Evolutionary conservation across 129 eudicot genomes (phyloP).

Genomic region (Centrapalus pauciflorus): DNA sequence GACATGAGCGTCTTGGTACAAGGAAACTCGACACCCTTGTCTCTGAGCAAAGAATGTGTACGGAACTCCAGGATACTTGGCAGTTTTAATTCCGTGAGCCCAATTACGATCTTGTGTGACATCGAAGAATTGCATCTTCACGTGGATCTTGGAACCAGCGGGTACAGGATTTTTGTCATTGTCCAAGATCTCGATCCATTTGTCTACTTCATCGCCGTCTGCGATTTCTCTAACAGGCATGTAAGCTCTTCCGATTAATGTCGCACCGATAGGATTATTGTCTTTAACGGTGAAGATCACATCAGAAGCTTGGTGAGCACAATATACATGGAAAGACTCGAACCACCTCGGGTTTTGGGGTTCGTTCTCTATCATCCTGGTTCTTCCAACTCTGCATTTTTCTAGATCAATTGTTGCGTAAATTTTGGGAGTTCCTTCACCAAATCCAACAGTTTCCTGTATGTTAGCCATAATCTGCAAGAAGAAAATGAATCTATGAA

Average conservation of each 20-base stretch:
- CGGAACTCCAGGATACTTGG: slow-evolving; percentile 67
- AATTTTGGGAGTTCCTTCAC: slow-evolving; percentile 72
- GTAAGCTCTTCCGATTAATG: slow-evolving; percentile 63
- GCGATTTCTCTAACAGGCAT: slow-evolving; percentile 51
- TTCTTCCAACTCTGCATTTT: slow-evolving; percentile 70
- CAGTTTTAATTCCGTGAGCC: slow-evolving; percentile 51
- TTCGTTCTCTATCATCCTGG: slow-evolving; percentile 58
- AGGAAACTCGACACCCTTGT: slow-evolving; percentile 55
- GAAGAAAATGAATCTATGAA: not conserved
- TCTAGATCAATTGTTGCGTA: slow-evolving; percentile 73
- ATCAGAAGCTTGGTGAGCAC: slow-evolving; percentile 56
- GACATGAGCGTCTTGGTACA: slow-evolving; percentile 76
- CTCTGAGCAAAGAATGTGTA: slow-evolving; percentile 66
- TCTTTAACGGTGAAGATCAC: slow-evolving; percentile 63
- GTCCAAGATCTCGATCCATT: slow-evolving; percentile 68
- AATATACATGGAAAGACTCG: slow-evolving; percentile 74
- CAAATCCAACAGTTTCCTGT: slow-evolving; percentile 66
- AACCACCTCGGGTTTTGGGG: slow-evolving; percentile 64
- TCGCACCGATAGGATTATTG: slow-evolving; percentile 61
- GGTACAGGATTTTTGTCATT: slow-evolving; percentile 40
- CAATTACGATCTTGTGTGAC: slow-evolving; percentile 58
- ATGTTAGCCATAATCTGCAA: slow-evolving; percentile 55
- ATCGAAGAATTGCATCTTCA: slow-evolving; percentile 59
- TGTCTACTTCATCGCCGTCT: slow-evolving; percentile 58
- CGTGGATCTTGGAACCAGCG: slow-evolving; percentile 65